Evolutionary conservation across 179 eudicot genomes (phyloP).

Genomic region (Beta lomatogona): DNA sequence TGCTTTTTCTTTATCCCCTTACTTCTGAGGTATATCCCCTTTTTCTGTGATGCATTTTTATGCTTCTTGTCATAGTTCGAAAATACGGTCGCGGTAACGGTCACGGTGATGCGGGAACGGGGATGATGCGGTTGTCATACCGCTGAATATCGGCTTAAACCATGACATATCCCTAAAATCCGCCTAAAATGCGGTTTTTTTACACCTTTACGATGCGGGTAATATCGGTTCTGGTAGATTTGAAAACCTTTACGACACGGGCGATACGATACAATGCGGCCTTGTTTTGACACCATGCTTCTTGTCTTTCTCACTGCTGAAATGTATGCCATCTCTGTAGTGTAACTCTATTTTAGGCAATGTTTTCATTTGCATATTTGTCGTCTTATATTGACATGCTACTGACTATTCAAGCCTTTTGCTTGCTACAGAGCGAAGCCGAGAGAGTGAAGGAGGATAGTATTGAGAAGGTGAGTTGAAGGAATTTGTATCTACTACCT

Average conservation of each 20-base stretch:
- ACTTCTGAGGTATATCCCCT: conserved; percentile 40
- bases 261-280: too few species aligned
- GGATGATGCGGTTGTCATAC: too few species aligned
- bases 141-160: too few species aligned
- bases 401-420: conserved; percentile 9
- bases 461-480: conserved; percentile 49
- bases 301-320: background rate
- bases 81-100: too few species aligned
- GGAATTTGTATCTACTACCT: background rate
- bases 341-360: background rate
- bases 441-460: conserved; percentile 72
- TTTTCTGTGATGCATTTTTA: background rate
- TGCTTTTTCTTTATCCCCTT: conserved; percentile 76
- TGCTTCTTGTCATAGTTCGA: background rate
- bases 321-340: background rate
- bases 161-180: too few species aligned
- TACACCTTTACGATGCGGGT: too few species aligned
- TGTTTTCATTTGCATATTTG: background rate
- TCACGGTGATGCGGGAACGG: too few species aligned
- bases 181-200: too few species aligned
- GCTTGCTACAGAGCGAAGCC: conserved; percentile 67
- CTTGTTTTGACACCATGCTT: too few species aligned
- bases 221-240: too few species aligned
- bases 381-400: conserved; percentile 4
- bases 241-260: too few species aligned